Evolutionary conservation across 1,284 basidiomycete genomes (phyloP).

Genomic region (Cryptococcus maquisensis): DNA sequence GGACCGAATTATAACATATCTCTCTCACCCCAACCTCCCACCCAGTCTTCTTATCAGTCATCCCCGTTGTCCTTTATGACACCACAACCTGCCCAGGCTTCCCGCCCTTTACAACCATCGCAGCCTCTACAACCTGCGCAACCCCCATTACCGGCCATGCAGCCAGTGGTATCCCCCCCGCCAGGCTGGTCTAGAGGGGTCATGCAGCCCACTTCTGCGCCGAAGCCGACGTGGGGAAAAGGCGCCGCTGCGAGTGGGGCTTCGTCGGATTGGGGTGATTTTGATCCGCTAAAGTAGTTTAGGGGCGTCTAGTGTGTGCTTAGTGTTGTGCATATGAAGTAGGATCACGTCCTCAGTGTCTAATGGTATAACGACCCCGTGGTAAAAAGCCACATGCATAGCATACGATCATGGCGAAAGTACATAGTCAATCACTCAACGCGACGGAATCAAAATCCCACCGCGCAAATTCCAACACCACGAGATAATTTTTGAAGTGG

Average conservation of each 20-base stretch:
- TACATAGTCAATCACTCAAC: too few species aligned
- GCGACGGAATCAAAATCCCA: not conserved
- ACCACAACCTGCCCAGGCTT: slow-evolving; percentile 3
- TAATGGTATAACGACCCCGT: too few species aligned
- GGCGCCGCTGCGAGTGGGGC: slow-evolving; percentile 9
- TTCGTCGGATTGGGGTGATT: slow-evolving; percentile 43
- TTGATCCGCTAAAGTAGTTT: slow-evolving; percentile 45
- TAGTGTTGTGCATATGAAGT: not conserved
- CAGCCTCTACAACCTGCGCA: slow-evolving; percentile 5
- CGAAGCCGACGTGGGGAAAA: slow-evolving; percentile 30
- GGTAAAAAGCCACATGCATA: too few species aligned
- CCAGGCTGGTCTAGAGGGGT: slow-evolving; percentile 41
- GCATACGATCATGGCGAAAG: too few species aligned
- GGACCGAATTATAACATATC: slow-evolving; percentile 45
- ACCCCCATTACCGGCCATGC: not conserved
- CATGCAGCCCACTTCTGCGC: slow-evolving; percentile 40
- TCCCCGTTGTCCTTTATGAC: slow-evolving; percentile 15
- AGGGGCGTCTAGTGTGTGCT: not conserved
- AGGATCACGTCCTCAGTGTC: too few species aligned
- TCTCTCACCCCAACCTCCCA: slow-evolving; percentile 32
- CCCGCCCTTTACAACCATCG: not conserved
- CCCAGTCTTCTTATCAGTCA: not conserved
- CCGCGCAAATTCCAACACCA: not conserved
- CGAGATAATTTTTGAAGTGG: too few species aligned
- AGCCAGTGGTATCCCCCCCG: slow-evolving; percentile 26